Base-by-base conservation (phyloP, 1,139 yeast species). In the Suhomyces yuchorum region DNA sequence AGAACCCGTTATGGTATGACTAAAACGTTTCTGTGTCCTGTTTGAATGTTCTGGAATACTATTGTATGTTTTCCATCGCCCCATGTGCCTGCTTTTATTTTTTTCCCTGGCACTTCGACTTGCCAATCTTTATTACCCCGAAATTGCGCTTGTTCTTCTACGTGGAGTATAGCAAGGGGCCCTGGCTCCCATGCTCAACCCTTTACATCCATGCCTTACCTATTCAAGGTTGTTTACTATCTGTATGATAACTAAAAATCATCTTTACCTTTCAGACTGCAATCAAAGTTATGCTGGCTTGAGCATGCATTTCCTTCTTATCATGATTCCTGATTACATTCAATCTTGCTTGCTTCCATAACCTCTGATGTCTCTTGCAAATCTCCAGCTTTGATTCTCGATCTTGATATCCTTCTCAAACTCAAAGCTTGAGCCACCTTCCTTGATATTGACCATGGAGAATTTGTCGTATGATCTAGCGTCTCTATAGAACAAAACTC, bases 401-500 rank as follows among this genome's bases (percentile, higher is more conserved):
- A 87, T 82, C 58, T 75, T 75, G 56, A 87, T 74, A 54, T 82
- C 77, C 67, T 84, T 83, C 61, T 86, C 88, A 58, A 87, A 75
- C 48, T 74, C 77, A 52, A 90, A 78, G 36, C 46, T 56, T 24
- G 57, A 65, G 36, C 40, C 65, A 34, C 83, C 82, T 42, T 79
- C 75, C 50, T 81, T 84, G 51, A 93, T 77, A n/a, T 92, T 82
- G 11, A 93, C 95, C 58, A 93, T 69, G 0, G 93, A 79, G 69
- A 86, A 95, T 62, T 84, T 85, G 66, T 93, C 96, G 54, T 89
- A 73, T 17, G 97, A 87, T 62, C 99, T 84, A 2, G 98, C 99
- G 66, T 95, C 99, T 68, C 99, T 82, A 75, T 95, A 95, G 68
- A 85, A 93, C 56, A 95, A 78, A 7, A 95, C 96, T 69, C 89